These are phyloP conservation scores for Umbellularia californica DNA, from an alignment of 164 flowering plant species.

Conservation along the genomic window DNA sequence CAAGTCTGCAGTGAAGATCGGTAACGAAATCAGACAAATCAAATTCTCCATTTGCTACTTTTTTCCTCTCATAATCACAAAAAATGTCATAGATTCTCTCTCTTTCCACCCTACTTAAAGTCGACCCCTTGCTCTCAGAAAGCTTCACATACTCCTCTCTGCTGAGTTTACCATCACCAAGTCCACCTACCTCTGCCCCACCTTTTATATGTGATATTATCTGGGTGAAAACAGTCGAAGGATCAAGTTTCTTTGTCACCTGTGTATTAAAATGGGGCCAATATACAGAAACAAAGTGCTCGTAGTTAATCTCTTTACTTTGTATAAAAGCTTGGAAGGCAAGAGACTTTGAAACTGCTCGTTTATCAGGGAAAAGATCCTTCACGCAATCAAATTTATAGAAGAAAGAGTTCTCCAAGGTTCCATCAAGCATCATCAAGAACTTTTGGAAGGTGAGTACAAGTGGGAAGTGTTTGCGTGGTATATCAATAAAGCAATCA, in stretches of 20 bases:
- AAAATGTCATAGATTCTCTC: slow-evolving; percentile 51
- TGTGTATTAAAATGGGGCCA: slow-evolving; percentile 72
- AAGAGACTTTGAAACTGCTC: slow-evolving; percentile 30
- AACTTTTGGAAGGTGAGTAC: slow-evolving; percentile 69
- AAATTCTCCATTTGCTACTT: slow-evolving; percentile 47
- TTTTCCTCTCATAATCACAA: slow-evolving; percentile 58
- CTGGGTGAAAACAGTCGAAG: slow-evolving; percentile 65
- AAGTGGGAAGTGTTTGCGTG: slow-evolving; percentile 48
- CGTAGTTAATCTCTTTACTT: slow-evolving; percentile 54
- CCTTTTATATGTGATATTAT: slow-evolving; percentile 81
- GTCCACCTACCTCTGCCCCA: slow-evolving; percentile 28
- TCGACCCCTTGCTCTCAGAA: slow-evolving; percentile 47
- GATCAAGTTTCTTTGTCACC: slow-evolving; percentile 48
- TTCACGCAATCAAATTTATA: slow-evolving; percentile 36
- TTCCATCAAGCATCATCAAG: slow-evolving; percentile 78
- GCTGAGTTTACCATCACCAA: slow-evolving; percentile 32
- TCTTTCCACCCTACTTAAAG: slow-evolving; percentile 33
- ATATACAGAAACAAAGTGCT: slow-evolving; percentile 43
- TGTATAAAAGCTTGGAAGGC: slow-evolving; percentile 40
- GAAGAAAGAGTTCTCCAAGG: slow-evolving; percentile 54
- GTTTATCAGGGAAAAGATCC: slow-evolving; percentile 14
- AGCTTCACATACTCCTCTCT: slow-evolving; percentile 40
- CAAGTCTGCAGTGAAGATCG: slow-evolving; percentile 57
- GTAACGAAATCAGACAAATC: slow-evolving; percentile 70
- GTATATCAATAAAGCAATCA: slow-evolving; percentile 45